Evolutionary conservation across 768 basidiomycete genomes (phyloP), one percentile per base, ranked within the genome.

Genomic region (Amyloporia xantha): DNA sequence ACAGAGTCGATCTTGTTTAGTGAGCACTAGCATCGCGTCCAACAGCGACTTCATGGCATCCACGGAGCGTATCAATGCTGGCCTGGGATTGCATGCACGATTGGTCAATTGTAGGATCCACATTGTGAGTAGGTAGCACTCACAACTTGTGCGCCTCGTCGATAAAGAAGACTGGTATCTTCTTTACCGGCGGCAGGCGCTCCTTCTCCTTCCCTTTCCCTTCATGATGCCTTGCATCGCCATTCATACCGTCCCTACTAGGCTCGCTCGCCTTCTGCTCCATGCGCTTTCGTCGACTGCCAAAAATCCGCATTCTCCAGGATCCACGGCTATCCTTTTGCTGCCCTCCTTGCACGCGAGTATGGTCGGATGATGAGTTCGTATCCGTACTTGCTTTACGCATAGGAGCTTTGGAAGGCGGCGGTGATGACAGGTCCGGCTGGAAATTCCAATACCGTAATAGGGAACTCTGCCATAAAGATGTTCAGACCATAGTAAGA

Each of bases 131-230:
- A 44, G 7, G 25, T 17, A 42, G 6, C 12, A 48, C 81, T 28
- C 62, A 88, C 82, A 91, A 66, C 63, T 84, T 87, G 60, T 92
- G 90, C 1, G 88, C 86, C 62, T 92, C 90, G 54, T 92, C 90
- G 52, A 92, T 79, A 61, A 91, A 86, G 49, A 91, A 75, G 11
- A 86, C 85, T 1, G 86, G 86, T 61, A 84, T 78, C 66, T 79
- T 84, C 71, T 91, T 91, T 50, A 52, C 37, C 11, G 65, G 68
- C 49, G 67, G 67, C 38, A 63, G 58, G 26, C 63, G 66, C 45
- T 64, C 62, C 53, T 62, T 54, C 24, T 52, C 64, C 48, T 65
- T 64, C 23, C 66, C 61, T 26, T 59, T 71, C 47, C 65, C 71
- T 15, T 60, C 52, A 4, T 63, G 63, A 4, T 63, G 63, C 47